Percentiles rank a stretch among this genome's conserved stretches.
Conservation (phyloP, 148 eudicot species). For the Vaccinium darrowii region DNA sequence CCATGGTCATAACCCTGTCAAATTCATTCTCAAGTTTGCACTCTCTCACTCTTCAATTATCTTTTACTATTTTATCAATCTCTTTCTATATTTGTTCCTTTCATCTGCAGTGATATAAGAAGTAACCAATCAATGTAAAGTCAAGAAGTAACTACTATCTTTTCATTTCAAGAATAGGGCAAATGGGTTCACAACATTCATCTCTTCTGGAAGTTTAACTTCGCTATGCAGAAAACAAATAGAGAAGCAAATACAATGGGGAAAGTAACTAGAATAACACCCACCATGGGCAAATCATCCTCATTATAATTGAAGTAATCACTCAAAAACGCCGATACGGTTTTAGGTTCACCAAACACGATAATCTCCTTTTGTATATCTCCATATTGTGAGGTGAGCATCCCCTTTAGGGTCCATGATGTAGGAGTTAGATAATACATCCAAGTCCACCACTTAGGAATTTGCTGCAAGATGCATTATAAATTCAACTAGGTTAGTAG, state of each 20-base stretch:
- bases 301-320: slow-evolving; percentile 65
- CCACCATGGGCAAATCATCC: slow-evolving; percentile 46
- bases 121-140: neutral
- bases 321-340: slow-evolving; percentile 49
- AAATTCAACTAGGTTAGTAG: neutral
- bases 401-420: slow-evolving; percentile 65
- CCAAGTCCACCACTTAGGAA: slow-evolving; percentile 87
- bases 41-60: neutral
- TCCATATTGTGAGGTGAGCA: slow-evolving; percentile 73
- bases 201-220: slow-evolving; percentile 73
- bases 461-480: slow-evolving; percentile 43
- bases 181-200: slow-evolving; percentile 19
- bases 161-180: neutral
- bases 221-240: slow-evolving; percentile 56
- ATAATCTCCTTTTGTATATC: slow-evolving; percentile 42
- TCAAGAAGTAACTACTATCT: neutral
- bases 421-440: slow-evolving; percentile 58
- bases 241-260: slow-evolving; percentile 63
- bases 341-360: slow-evolving; percentile 44
- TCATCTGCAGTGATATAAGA: neutral
- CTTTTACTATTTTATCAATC: neutral
- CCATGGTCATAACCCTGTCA: neutral
- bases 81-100: neutral
- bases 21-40: neutral
- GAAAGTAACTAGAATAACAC: slow-evolving; percentile 43